These are phyloP conservation scores for Mycena vulgaris DNA, from an alignment of 768 basidiomycete species.

Conservation along the genomic window DNA sequence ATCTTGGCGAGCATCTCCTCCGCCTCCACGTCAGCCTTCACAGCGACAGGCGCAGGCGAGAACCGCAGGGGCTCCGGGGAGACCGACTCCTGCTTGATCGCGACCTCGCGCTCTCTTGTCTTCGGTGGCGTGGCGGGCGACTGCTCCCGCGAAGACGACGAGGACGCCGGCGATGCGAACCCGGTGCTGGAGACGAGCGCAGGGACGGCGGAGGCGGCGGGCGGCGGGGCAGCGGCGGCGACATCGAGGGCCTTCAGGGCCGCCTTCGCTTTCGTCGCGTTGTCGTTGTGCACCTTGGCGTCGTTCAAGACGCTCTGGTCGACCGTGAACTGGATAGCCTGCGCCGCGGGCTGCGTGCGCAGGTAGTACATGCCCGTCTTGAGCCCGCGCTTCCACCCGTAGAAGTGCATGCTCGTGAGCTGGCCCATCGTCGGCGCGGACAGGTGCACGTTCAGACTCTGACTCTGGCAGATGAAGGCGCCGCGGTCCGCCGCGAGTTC, in stretches of 20 bases:
- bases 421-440: constrained; percentile 81
- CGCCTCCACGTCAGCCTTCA: constrained; percentile 53
- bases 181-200: constrained; percentile 48
- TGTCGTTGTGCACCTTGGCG: constrained; percentile 64
- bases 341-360: constrained; percentile 83
- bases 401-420: constrained; percentile 86
- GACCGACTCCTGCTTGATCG: constrained; percentile 48
- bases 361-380: constrained; percentile 92
- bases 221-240: constrained; percentile 40
- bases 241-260: constrained; percentile 39
- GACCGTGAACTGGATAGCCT: constrained; percentile 79
- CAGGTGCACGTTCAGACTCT: constrained; percentile 84
- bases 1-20: constrained; percentile 68
- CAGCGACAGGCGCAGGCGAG: constrained; percentile 40
- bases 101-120: constrained; percentile 32
- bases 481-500: constrained; percentile 89
- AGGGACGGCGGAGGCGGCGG: constrained; percentile 39
- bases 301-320: constrained; percentile 85
- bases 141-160: constrained; percentile 42
- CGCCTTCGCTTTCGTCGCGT: constrained; percentile 44
- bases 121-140: constrained; percentile 34
- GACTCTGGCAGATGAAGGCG: constrained; percentile 88
- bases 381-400: constrained; percentile 89
- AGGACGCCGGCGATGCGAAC: constrained; percentile 38
- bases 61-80: constrained; percentile 36